Base-by-base conservation (phyloP, 2,329 filamentous ascomycete genomes). In the Metarhizium anisopliae region DNA sequence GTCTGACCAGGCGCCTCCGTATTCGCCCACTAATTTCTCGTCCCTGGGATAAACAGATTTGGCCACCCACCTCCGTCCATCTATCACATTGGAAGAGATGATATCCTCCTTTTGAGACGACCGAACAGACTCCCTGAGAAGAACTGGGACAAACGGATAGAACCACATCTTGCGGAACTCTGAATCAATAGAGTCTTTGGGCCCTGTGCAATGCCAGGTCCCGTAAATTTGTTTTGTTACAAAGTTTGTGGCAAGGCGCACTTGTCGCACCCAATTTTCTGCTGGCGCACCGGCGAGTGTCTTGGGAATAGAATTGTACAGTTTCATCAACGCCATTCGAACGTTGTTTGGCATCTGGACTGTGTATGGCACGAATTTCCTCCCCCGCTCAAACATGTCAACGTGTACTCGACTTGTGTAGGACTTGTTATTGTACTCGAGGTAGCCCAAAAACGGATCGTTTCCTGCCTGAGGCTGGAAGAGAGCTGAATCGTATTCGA, bases 401-500 rank as follows among this genome's bases (percentile, higher is more conserved):
- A 57, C 51, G 14, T 56, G 57, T 54, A 67, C 57, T 10, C 51
- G 59, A 8, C 62, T 58, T 10, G 61, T 64, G 51, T 63, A 62
- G 13, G 60, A 60, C 13, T 60, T 59, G 20, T 60, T 59, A 47
- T 65, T 65, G 56, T 69, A 74, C 43, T 64, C 60, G 38, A 70
- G 56, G 61, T 67, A 69, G 52, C 65, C 65, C 32, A 72, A 61
- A 55, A 64, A 73, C 5, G 62, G 59, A 45, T 69, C 64, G 59
- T 72, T 71, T 18, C 65, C 69, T 10, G 68, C 67, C 58, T 66
- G 68, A 43, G 71, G 70, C 57, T 74, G 72, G 59, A 74, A 74
- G 38, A 75, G 60, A 45, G 65, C 56, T 18, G 71, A 71, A 55
- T 73, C 70, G 60, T 74, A 74, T 56, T 75, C 73, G 55, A 75